Evolutionary conservation across 768 basidiomycete species (phyloP).

Genomic region (Mrakia blollopis): DNA sequence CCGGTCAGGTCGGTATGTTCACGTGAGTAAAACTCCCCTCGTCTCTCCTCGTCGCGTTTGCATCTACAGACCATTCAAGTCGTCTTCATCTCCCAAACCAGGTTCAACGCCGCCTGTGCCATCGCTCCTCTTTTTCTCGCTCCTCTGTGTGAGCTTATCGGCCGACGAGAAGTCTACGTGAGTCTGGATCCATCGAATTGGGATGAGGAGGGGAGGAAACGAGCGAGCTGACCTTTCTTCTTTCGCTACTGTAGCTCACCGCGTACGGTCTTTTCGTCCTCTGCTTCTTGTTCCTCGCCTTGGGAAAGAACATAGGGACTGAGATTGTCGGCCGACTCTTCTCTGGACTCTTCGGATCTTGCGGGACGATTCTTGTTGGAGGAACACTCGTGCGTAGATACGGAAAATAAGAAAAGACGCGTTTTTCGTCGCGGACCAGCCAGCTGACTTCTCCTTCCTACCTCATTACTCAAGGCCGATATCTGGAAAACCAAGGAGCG

Average conservation of each 20-base stretch:
- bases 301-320: conserved; percentile 35
- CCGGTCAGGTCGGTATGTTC: conserved; percentile 36
- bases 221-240: background rate
- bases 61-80: no score
- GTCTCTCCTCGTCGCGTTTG: background rate
- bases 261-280: conserved; percentile 35
- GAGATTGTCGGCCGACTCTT: conserved; percentile 35
- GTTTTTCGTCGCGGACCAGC: no score
- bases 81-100: no score
- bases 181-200: background rate
- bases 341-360: conserved; percentile 34
- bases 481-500: conserved; percentile 36
- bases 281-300: conserved; percentile 36
- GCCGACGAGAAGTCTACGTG: conserved; percentile 31
- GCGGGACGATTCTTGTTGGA: conserved; percentile 38
- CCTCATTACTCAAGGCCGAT: background rate
- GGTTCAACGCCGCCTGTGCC: conserved; percentile 28
- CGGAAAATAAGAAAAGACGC: no score
- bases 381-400: conserved; percentile 28
- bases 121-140: conserved; percentile 20
- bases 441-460: no score
- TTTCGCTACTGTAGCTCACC: background rate
- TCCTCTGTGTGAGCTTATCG: conserved; percentile 28
- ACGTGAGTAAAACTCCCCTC: background rate
- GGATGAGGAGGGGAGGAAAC: no score